Evolutionary conservation across 2,329 filamentous ascomycete genomes (phyloP), one percentile per base, ranked within the genome.

Genomic region (Pseudogymnoascus destructans): DNA sequence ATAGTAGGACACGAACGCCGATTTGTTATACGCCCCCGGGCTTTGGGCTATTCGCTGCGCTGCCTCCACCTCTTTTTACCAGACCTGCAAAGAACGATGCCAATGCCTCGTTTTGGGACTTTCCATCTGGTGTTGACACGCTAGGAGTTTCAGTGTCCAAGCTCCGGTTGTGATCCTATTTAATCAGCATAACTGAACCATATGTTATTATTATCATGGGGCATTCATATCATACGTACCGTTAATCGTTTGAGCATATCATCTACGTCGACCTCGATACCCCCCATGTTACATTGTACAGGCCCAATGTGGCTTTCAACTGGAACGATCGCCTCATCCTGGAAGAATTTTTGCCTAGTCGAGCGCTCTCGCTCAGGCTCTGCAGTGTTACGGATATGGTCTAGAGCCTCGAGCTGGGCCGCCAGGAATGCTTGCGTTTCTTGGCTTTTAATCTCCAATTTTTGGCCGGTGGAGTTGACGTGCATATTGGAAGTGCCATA

Each of bases 251-350:
- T 86, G 59, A 95, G 74, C 86, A 95, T 93, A 67, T 95, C 90
- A 68, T 95, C 91, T 7, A 90, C 90, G 72, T 96, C 90, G 27
- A 95, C 88, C 69, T 95, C 90, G 62, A 98, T 96, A 57, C 93
- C 93, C 40, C 93, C 93, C 79, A 98, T 93, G 70, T 98, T 98
- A 74, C 97, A 96, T 68, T 95, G 90, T 63, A 96, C 90, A 0
- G 91, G 90, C 0, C 91, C 91, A 66, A 95, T 95, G 66, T 95
- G 90, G 67, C 92, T 87, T 60, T 63, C 69, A 58, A 79, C 76
- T 72, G 30, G 30, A 15, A 56, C 54, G 17, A 56, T 59, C 70
- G 64, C 68, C 62, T 60, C 61, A 64, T 55, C 61, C 64, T 56
- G 60, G 25, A 52, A 52, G 15, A 30, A 52, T 19, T 52, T 52